phyloP scores from a whole-genome alignment of 2,329 filamentous ascomycete genomes.

The Fusarium sp. region DNA sequence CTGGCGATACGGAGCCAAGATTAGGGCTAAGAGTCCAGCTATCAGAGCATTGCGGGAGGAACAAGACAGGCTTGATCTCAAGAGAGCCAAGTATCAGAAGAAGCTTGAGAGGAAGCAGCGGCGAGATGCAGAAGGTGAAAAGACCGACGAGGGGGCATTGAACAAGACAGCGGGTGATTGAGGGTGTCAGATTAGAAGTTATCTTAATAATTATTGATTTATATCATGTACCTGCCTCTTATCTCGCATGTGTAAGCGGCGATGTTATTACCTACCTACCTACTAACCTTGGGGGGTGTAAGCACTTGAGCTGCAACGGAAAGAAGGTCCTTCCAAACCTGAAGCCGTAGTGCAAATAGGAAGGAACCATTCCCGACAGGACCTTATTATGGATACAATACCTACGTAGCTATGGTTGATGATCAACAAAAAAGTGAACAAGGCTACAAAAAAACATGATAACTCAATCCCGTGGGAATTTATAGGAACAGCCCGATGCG shows the following conservation, averaged over 20 bases:
- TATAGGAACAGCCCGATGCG: constrained; percentile 55
- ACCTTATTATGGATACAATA: too few species aligned
- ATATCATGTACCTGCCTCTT: background rate
- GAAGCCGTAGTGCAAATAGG: too few species aligned
- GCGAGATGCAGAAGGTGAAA: constrained; percentile 13
- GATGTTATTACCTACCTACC: too few species aligned
- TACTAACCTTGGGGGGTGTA: background rate
- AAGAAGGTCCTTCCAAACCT: background rate
- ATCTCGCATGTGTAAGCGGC: background rate
- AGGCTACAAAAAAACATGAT: constrained; percentile 1
- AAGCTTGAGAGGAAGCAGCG: constrained; percentile 38
- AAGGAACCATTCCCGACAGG: too few species aligned
- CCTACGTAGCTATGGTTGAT: too few species aligned
- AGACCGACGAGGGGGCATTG: constrained; percentile 22
- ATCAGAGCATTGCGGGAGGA: constrained; percentile 62
- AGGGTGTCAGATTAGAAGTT: constrained; percentile 1
- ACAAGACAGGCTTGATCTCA: constrained; percentile 55
- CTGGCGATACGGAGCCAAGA: constrained; percentile 71
- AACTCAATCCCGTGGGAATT: constrained; percentile 25
- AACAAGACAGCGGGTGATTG: constrained; percentile 8
- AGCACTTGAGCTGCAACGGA: background rate
- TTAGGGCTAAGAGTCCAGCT: constrained; percentile 65
- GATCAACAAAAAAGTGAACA: background rate
- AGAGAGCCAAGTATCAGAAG: constrained; percentile 51
- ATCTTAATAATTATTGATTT: too few species aligned